phyloP scores from a whole-genome alignment of 139 green algal genomes.

The Gonium pectorale region DNA sequence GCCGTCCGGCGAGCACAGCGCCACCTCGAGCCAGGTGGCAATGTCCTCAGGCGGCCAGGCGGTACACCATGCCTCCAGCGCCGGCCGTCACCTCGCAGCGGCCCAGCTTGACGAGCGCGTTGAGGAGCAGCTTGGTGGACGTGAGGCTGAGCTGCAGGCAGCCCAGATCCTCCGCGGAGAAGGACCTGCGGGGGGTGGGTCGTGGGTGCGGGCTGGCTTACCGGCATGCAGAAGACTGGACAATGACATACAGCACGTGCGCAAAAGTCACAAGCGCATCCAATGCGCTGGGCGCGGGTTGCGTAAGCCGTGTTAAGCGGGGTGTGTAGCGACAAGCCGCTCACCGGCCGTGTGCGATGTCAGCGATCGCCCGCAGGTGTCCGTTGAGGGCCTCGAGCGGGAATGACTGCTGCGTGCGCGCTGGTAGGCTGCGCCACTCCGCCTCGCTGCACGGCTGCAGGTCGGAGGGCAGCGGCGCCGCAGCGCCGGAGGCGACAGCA shows the following conservation, averaged over 20 bases:
- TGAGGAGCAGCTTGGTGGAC: conserved; percentile 35
- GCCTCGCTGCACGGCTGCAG: conserved; percentile 14
- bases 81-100: conserved; percentile 23
- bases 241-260: too few species aligned
- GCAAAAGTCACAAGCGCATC: too few species aligned
- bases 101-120: conserved; percentile 41
- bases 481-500: neutral
- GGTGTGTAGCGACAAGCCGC: too few species aligned
- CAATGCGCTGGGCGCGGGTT: too few species aligned
- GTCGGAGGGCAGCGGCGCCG: neutral
- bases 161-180: conserved; percentile 13
- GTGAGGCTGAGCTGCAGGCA: neutral
- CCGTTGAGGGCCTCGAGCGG: conserved; percentile 13
- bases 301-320: too few species aligned
- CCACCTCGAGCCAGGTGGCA: too few species aligned
- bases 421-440: conserved; percentile 12
- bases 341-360: too few species aligned
- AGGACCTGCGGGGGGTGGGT: too few species aligned
- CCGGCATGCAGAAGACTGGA: too few species aligned
- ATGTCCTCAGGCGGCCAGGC: neutral
- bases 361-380: neutral
- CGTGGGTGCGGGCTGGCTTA: too few species aligned
- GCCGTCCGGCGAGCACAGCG: too few species aligned
- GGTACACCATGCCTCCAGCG: conserved; percentile 3
- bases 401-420: conserved; percentile 6